phyloP scores from a whole-genome alignment of 176 grass and related monocot species.

The Poa pratensis region DNA sequence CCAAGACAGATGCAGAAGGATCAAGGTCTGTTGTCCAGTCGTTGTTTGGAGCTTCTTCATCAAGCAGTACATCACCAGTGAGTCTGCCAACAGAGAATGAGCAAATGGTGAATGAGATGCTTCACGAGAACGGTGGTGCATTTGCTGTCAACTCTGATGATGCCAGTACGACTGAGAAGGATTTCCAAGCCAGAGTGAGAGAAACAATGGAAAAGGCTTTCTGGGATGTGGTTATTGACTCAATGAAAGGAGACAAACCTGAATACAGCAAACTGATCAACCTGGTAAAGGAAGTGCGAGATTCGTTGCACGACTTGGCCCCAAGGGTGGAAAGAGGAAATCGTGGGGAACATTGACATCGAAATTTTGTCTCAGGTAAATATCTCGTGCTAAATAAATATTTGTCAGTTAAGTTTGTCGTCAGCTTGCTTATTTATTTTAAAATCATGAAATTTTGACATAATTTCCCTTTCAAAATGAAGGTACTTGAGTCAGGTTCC shows the following conservation, averaged over 20 bases:
- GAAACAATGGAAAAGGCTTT: slow-evolving; percentile 89
- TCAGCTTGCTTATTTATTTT: slow-evolving; percentile 8
- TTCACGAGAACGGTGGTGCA: slow-evolving; percentile 56
- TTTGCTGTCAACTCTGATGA: slow-evolving; percentile 50
- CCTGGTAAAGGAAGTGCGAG: slow-evolving; percentile 86
- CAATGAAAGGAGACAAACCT: slow-evolving; percentile 69
- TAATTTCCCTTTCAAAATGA: slow-evolving; percentile 24
- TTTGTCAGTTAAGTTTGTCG: background rate
- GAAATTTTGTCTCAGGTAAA: slow-evolving; percentile 92
- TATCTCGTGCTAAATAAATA: background rate
- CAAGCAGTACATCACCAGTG: slow-evolving; percentile 30
- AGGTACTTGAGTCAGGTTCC: slow-evolving; percentile 70
- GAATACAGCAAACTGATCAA: slow-evolving; percentile 70
- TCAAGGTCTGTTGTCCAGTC: slow-evolving; percentile 58
- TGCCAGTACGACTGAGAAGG: slow-evolving; percentile 41
- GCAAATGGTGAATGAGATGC: slow-evolving; percentile 86
- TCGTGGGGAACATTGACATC: slow-evolving; percentile 77
- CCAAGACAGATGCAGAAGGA: slow-evolving; percentile 26
- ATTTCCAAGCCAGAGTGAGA: slow-evolving; percentile 68
- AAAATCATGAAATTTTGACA: slow-evolving; percentile 18
- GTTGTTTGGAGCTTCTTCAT: slow-evolving; percentile 49
- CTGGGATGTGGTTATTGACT: slow-evolving; percentile 80
- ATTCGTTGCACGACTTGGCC: slow-evolving; percentile 87
- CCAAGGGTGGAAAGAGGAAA: slow-evolving; percentile 83
- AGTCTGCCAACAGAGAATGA: slow-evolving; percentile 77